A percentile compares a stretch with the other conserved stretches of the same genome.
Conservation (phyloP, 2,329 filamentous ascomycete species). For the Calonectria hawksworthii region DNA sequence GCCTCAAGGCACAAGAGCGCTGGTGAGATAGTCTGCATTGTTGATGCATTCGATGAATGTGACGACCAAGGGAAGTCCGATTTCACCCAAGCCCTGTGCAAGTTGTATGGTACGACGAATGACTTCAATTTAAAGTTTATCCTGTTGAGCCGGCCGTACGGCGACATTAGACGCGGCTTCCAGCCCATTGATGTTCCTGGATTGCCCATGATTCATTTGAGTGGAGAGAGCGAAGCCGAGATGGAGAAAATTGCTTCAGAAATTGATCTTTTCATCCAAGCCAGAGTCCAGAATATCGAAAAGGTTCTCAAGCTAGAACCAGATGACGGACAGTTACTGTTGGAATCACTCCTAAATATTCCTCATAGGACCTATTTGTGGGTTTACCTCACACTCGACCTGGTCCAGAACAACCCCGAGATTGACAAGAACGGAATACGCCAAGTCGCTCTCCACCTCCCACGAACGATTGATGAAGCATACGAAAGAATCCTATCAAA, state of each 20-base stretch:
- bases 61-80: slow-evolving; percentile 29
- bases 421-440: slow-evolving; percentile 24
- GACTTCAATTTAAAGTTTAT: slow-evolving; percentile 53
- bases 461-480: slow-evolving; percentile 40
- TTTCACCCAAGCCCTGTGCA: slow-evolving; percentile 42
- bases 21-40: slow-evolving; percentile 50
- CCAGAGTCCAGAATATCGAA: slow-evolving; percentile 19
- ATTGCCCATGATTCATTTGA: slow-evolving; percentile 35
- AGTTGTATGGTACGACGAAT: slow-evolving; percentile 37
- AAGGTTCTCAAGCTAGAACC: slow-evolving; percentile 3
- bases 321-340: slow-evolving; percentile 28
- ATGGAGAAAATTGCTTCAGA: slow-evolving; percentile 37
- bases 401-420: slow-evolving; percentile 27
- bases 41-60: slow-evolving; percentile 61
- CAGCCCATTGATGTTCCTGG: slow-evolving; percentile 11
- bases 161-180: slow-evolving; percentile 40
- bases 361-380: slow-evolving; percentile 46
- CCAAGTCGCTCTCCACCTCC: slow-evolving; percentile 28
- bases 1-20: slow-evolving; percentile 23
- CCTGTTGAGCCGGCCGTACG: slow-evolving; percentile 49
- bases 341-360: slow-evolving; percentile 21
- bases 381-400: slow-evolving; percentile 40
- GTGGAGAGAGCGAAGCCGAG: slow-evolving; percentile 33
- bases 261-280: slow-evolving; percentile 39
- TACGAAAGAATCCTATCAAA: slow-evolving; percentile 44